Evolutionary conservation across 2,329 filamentous ascomycete genomes (phyloP), one percentile per base, ranked within the genome.

Genomic region (Aspergillus arachidicola): DNA sequence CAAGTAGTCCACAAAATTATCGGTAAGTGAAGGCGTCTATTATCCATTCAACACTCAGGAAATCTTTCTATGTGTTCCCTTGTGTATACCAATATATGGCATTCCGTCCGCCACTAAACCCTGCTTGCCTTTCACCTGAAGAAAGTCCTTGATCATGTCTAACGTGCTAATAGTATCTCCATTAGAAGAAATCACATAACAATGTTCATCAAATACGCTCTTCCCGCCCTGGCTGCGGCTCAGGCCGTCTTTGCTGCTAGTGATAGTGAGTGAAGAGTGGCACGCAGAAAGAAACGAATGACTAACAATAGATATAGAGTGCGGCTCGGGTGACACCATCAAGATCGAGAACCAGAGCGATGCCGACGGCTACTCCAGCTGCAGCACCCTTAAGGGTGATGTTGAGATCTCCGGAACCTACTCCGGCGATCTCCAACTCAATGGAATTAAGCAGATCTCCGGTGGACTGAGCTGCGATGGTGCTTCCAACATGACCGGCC

Each of bases 381-480:
- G 94, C 86, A 76, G 80, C n/a, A 90, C 86, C 61, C 85, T 92
- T 75, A 80, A 86, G 58, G 93, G 91, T 73, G 84, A 86, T 76
- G 82, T 97, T 65, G 84, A 86, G 66, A 84, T 96, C 68, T 84
- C 83, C 65, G 81, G 83, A 43, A 75, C 77, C 58, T 84, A 88
- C 45, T 79, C 83, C 58, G 86, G 85, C 54, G 77, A 79, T 66
- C 84, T 97, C 69, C 79, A 81, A 60, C 79, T 97, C 68, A 81
- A 86, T 72, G 88, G 89, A 57, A 79, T 86, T 53, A 72, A 86
- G 73, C 71, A 82, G 66, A 90, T 92, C 80, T 81, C 79, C 19
- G 86, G 86, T 72, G 81, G 82, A 71, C 77, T 91, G 60, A 79
- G 77, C 56, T 80, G 79, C 71, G 76, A 78, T 60, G 81, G 82